These are phyloP conservation scores for Cyberlindnera meyerae DNA, from an alignment of 805 yeast species.

Conservation along the genomic window DNA sequence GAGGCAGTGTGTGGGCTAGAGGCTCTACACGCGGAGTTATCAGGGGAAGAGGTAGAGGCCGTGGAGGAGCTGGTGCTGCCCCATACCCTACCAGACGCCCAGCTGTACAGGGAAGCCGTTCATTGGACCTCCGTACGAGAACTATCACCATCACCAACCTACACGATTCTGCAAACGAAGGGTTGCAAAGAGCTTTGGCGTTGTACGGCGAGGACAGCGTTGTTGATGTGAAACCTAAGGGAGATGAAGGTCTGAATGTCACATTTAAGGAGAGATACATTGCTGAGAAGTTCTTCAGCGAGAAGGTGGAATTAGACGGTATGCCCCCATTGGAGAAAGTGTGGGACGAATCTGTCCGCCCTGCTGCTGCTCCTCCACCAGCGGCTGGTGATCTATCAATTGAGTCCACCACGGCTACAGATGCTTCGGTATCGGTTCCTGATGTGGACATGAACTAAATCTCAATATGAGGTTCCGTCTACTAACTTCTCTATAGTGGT, in stretches of 20 bases:
- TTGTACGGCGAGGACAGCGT: slow-evolving; percentile 15
- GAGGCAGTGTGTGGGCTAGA: slow-evolving; percentile 10
- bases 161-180: slow-evolving; percentile 12
- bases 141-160: slow-evolving; percentile 20
- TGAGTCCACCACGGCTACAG: background rate
- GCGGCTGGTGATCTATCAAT: background rate
- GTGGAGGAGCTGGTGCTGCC: slow-evolving; percentile 10
- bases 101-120: slow-evolving; percentile 4
- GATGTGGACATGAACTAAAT: slow-evolving; percentile 5
- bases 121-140: slow-evolving; percentile 23
- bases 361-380: too few species aligned
- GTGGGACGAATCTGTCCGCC: slow-evolving; percentile 22
- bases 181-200: slow-evolving; percentile 13
- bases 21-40: slow-evolving; percentile 14
- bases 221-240: slow-evolving; percentile 4
- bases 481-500: too few species aligned
- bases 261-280: slow-evolving; percentile 21
- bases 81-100: slow-evolving; percentile 21
- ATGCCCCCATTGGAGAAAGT: slow-evolving; percentile 9
- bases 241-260: slow-evolving; percentile 10
- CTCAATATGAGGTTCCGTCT: too few species aligned
- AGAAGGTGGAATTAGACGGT: slow-evolving; percentile 9
- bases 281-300: slow-evolving; percentile 23
- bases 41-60: slow-evolving; percentile 16
- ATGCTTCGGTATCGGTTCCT: background rate